Evolutionary conservation across 441 rosid species (phyloP).

Genomic region (Adansonia madagascariensis): DNA sequence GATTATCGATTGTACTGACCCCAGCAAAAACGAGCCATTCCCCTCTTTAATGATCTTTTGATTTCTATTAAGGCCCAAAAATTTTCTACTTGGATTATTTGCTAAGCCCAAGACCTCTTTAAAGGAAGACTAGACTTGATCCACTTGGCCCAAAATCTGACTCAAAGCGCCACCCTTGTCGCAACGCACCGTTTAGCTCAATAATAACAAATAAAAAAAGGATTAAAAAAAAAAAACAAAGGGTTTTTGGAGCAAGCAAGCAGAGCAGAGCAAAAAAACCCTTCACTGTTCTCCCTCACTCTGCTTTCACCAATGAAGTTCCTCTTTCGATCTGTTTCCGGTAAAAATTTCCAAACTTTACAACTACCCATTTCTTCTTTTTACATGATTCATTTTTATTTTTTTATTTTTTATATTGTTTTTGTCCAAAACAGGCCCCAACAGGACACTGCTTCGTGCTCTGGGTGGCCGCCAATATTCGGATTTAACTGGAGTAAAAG

Average conservation of each 20-base stretch:
- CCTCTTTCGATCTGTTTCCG: conserved; percentile 48
- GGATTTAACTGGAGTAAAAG: conserved; percentile 50
- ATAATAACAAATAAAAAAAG: background rate
- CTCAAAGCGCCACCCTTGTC: background rate
- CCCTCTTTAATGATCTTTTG: too few species aligned
- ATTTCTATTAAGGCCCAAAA: too few species aligned
- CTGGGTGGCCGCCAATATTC: conserved; percentile 56
- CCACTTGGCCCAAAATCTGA: background rate
- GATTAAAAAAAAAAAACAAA: background rate
- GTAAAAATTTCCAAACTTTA: conserved; percentile 29
- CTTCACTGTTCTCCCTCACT: conserved; percentile 14
- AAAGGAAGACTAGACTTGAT: background rate
- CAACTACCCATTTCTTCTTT: background rate
- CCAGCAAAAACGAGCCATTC: too few species aligned
- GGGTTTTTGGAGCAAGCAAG: conserved; percentile 3
- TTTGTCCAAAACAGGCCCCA: conserved; percentile 44
- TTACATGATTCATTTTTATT: background rate
- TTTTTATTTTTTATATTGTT: background rate
- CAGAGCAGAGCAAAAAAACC: conserved; percentile 14
- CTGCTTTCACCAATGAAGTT: conserved; percentile 50
- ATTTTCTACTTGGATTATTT: too few species aligned
- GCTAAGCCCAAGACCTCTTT: background rate
- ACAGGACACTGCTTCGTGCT: conserved; percentile 51
- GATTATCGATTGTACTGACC: too few species aligned
- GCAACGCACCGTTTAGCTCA: conserved; percentile 3